Evolutionary conservation across 2,329 filamentous ascomycete species (phyloP).

Genomic region (Arthrinium phaeospermum): DNA sequence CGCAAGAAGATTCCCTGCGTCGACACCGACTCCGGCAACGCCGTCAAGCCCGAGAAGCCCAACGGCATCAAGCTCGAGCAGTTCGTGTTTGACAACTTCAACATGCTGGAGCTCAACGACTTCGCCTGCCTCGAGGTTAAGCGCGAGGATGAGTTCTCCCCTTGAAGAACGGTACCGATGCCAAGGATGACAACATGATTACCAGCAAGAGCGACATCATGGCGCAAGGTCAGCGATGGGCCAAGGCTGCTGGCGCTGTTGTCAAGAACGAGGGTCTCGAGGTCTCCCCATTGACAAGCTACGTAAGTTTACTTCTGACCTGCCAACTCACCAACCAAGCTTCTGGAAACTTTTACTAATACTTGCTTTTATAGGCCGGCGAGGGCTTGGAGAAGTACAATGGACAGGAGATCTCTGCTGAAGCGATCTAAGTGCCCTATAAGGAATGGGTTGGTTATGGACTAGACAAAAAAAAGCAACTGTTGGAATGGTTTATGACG

Average conservation of each 20-base stretch:
- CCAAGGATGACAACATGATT: constrained; percentile 83
- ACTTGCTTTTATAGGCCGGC: constrained; percentile 52
- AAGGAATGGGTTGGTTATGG: neutral
- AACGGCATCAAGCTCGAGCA: constrained; percentile 99
- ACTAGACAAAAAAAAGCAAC: neutral
- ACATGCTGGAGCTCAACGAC: constrained; percentile 80
- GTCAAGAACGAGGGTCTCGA: constrained; percentile 81
- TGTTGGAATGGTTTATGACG: constrained; percentile 1
- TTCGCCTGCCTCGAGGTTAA: constrained; percentile 96
- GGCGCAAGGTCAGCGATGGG: constrained; percentile 86
- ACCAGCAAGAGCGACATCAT: constrained; percentile 92
- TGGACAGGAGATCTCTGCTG: constrained; percentile 46
- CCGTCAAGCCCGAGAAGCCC: constrained; percentile 88
- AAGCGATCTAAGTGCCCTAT: constrained; percentile 30
- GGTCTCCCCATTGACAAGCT: constrained; percentile 91
- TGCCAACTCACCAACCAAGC: constrained; percentile 1
- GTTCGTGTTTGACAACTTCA: constrained; percentile 99
- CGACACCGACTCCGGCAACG: constrained; percentile 76
- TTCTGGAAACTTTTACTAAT: constrained; percentile 28
- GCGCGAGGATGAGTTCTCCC: constrained; percentile 97
- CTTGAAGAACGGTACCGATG: constrained; percentile 76
- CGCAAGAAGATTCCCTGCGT: constrained; percentile 97
- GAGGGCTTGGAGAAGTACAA: constrained; percentile 65
- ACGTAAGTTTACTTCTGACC: constrained; percentile 68
- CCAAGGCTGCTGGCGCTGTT: constrained; percentile 76